Percentiles rank a stretch among this genome's conserved stretches.
phyloP scores from a whole-genome alignment of 2,329 filamentous ascomycete species.

The Aureobasidium vineae region DNA sequence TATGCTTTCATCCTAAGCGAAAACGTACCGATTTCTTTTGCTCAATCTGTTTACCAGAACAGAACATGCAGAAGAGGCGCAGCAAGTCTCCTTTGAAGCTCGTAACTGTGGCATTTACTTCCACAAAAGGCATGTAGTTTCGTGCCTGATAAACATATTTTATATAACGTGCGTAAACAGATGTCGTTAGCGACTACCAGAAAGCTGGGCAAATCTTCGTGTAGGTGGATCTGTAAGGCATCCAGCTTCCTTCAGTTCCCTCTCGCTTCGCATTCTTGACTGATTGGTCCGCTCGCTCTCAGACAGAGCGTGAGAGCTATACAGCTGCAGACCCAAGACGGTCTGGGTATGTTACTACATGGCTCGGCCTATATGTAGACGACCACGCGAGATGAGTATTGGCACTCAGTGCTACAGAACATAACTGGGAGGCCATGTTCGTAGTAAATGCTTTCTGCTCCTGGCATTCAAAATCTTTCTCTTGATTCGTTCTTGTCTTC shows the following conservation, averaged over 20 bases:
- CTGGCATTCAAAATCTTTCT: no score
- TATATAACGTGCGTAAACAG: no score
- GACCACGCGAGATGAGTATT: no score
- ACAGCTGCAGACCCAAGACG: background rate
- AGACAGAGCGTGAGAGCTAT: background rate
- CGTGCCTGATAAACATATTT: no score
- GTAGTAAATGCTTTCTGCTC: background rate
- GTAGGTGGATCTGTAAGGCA: background rate
- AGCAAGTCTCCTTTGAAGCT: background rate
- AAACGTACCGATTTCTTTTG: background rate
- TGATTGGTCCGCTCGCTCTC: background rate
- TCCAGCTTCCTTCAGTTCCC: background rate
- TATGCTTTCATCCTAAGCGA: background rate
- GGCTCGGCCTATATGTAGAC: no score
- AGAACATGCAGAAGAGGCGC: background rate
- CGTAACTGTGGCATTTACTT: background rate
- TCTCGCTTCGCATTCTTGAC: background rate
- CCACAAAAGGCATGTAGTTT: no score
- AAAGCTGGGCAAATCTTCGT: background rate
- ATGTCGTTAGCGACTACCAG: background rate
- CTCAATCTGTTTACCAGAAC: background rate
- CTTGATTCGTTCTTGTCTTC: background rate
- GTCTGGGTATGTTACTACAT: background rate
- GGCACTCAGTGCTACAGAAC: background rate
- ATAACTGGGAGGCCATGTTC: background rate